These are phyloP conservation scores for Cajanus cajan DNA, from an alignment of 306 rosid genomes.

Conservation along the genomic window DNA sequence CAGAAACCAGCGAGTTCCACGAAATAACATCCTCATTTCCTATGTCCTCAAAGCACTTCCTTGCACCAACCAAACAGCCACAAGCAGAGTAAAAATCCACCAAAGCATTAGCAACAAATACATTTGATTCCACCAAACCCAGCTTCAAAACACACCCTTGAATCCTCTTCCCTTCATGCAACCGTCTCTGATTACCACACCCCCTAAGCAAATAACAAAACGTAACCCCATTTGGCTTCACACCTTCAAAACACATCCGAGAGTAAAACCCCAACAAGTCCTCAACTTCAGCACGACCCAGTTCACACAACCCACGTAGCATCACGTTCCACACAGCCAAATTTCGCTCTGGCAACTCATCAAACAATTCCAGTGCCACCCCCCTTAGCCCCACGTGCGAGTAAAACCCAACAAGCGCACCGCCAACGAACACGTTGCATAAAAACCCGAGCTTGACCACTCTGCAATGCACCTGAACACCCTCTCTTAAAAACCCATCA, in stretches of 20 bases:
- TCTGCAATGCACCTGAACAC: conserved; percentile 74
- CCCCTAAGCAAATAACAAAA: conserved; percentile 73
- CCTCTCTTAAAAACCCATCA: conserved; percentile 46
- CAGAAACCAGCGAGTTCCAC: conserved; percentile 81
- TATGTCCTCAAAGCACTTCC: conserved; percentile 57
- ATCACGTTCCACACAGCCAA: conserved; percentile 64
- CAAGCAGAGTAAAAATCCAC: conserved; percentile 87
- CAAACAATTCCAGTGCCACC: conserved; percentile 62
- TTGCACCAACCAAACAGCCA: conserved; percentile 57
- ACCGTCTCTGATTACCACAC: conserved; percentile 44
- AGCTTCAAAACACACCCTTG: conserved; percentile 58
- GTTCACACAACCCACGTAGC: conserved; percentile 63
- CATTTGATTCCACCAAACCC: conserved; percentile 51
- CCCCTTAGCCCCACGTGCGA: conserved; percentile 41
- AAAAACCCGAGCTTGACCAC: conserved; percentile 57
- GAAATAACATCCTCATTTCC: conserved; percentile 65
- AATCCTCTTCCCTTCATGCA: conserved; percentile 62
- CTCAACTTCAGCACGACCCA: conserved; percentile 38
- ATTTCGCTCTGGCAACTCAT: conserved; percentile 60
- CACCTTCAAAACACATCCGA: conserved; percentile 57
- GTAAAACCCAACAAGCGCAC: conserved; percentile 58
- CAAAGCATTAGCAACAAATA: conserved; percentile 74
- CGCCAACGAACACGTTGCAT: conserved; percentile 54
- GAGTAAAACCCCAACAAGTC: conserved; percentile 37
- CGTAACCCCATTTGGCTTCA: conserved; percentile 68